A percentile compares a stretch with the other conserved stretches of the same genome.
These are phyloP conservation scores for Colletotrichum aenigma DNA, from an alignment of 2,329 filamentous ascomycete species.

Conservation along the genomic window DNA sequence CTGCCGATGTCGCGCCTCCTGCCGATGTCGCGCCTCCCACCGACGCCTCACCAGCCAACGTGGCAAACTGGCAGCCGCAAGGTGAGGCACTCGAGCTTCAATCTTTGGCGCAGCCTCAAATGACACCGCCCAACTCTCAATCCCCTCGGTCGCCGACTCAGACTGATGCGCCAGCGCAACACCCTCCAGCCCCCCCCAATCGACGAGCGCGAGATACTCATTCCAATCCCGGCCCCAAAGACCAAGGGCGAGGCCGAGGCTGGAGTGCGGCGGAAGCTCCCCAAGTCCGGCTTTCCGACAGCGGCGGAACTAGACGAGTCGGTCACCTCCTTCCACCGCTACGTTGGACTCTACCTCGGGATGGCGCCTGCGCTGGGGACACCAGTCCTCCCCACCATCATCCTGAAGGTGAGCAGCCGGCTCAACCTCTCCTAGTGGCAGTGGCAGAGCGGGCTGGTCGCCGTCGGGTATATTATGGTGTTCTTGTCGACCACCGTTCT, in stretches of 20 bases:
- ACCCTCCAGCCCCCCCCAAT: not conserved
- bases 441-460: not conserved
- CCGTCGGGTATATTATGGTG: not conserved
- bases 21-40: not conserved
- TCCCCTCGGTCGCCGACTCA: not conserved
- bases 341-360: too few relatives aligned
- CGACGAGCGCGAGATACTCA: not conserved
- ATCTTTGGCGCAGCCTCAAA: not conserved
- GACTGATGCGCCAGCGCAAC: not conserved
- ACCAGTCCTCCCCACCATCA: not conserved
- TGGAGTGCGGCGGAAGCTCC: not conserved
- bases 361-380: not conserved
- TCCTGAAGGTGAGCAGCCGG: not conserved
- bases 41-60: not conserved
- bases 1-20: not conserved
- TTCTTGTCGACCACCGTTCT: fast-evolving
- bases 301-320: not conserved
- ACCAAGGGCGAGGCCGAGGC: not conserved
- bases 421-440: not conserved
- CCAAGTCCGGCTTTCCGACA: not conserved
- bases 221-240: not conserved
- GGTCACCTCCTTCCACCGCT: too few relatives aligned
- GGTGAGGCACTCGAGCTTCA: not conserved
- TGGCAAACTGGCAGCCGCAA: not conserved
- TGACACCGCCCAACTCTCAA: not conserved